Conservation (phyloP, 2,329 filamentous ascomycete genomes). For the Colletotrichum orbiculare region DNA sequence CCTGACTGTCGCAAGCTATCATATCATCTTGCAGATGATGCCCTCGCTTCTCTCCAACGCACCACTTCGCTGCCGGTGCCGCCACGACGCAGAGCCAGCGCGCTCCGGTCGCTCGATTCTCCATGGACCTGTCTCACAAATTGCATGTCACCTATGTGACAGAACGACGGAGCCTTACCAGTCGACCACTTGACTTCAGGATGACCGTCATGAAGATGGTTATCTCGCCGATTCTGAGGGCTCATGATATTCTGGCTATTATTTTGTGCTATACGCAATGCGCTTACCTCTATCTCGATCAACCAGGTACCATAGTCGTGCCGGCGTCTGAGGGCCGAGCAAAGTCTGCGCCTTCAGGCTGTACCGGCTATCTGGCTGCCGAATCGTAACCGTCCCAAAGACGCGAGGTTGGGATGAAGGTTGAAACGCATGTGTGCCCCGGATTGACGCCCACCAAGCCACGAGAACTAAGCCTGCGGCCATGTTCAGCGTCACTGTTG, state of each 20-base stretch:
- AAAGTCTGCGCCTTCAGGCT: neutral
- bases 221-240: too few species aligned
- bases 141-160: constrained; percentile 5
- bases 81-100: neutral
- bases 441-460: neutral
- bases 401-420: constrained; percentile 15
- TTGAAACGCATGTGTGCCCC: neutral
- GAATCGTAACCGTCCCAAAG: constrained; percentile 7
- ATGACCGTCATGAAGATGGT: neutral
- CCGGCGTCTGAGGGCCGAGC: too few species aligned
- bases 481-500: too few species aligned
- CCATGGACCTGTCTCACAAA: constrained; percentile 23
- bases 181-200: constrained; percentile 6
- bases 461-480: neutral
- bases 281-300: too few species aligned
- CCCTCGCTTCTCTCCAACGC: neutral
- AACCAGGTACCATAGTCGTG: too few species aligned
- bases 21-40: constrained; percentile 7
- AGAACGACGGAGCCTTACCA: constrained; percentile 3
- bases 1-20: neutral
- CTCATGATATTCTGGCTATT: too few species aligned
- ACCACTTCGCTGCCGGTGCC: neutral
- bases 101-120: constrained; percentile 12
- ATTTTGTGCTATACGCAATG: too few species aligned
- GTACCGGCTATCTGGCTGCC: constrained; percentile 2